Percentiles rank a stretch among this genome's conserved stretches.
phyloP scores from a whole-genome alignment of 2,329 filamentous ascomycete genomes.

The Dactylellina parvicollis region DNA sequence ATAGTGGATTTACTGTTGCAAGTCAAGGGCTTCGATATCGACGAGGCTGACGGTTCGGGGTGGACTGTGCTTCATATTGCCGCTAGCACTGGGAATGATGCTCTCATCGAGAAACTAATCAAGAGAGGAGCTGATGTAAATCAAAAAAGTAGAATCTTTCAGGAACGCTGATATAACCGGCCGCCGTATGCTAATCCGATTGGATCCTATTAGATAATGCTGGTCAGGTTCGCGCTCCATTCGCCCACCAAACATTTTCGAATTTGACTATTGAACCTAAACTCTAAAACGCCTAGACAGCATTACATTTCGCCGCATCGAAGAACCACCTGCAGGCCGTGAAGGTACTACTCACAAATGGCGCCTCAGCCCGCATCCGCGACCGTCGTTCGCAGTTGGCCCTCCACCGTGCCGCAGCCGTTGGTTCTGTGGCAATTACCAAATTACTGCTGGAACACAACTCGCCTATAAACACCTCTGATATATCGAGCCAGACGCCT shows the following conservation, averaged over 20 bases:
- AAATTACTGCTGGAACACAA: constrained; percentile 77
- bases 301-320: constrained; percentile 88
- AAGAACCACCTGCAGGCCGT: constrained; percentile 88
- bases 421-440: constrained; percentile 88
- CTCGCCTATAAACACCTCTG: constrained; percentile 84
- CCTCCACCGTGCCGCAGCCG: constrained; percentile 88
- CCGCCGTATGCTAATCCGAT: constrained; percentile 22
- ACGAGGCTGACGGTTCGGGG: constrained; percentile 78
- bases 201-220: constrained; percentile 66
- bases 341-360: constrained; percentile 72
- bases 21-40: constrained; percentile 79
- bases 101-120: constrained; percentile 74
- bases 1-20: constrained; percentile 78
- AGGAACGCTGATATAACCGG: constrained; percentile 1
- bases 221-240: constrained; percentile 67
- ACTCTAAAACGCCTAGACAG: constrained; percentile 69
- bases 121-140: constrained; percentile 77
- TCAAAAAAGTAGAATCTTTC: constrained; percentile 69
- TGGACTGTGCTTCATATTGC: constrained; percentile 90
- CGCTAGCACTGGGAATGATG: constrained; percentile 74
- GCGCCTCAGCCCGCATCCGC: constrained; percentile 80
- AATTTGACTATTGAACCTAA: constrained; percentile 28
- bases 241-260: neutral
- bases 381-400: constrained; percentile 85
- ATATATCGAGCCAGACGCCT: constrained; percentile 83